A percentile compares a stretch with the other conserved stretches of the same genome.
Conservation (phyloP, 208 protist species). For the Perkinsela sp. region DNA sequence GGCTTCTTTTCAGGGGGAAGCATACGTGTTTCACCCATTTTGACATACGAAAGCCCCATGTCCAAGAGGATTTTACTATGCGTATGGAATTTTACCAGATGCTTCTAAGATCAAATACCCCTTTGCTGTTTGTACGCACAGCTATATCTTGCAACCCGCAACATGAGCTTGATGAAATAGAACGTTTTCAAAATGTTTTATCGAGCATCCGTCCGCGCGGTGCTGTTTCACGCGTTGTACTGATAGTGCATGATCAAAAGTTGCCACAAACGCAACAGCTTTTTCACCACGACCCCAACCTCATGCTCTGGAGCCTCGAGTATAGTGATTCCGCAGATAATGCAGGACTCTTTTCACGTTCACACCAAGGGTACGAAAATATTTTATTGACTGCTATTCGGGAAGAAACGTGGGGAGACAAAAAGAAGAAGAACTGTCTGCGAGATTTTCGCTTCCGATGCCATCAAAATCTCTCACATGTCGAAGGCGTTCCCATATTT, state of each 20-base stretch:
- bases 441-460: background rate
- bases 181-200: background rate
- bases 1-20: slow-evolving; percentile 31
- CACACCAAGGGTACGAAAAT: background rate
- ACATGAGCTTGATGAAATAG: background rate
- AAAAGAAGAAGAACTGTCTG: background rate
- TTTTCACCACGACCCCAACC: background rate
- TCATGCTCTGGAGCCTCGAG: background rate
- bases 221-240: background rate
- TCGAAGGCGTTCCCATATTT: background rate
- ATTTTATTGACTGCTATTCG: background rate
- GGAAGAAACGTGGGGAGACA: background rate
- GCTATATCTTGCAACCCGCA: background rate
- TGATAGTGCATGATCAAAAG: background rate
- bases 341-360: background rate
- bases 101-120: background rate
- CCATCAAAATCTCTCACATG: background rate
- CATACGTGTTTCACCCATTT: slow-evolving; percentile 50
- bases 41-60: slow-evolving; percentile 9
- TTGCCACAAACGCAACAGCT: background rate
- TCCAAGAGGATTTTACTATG: background rate
- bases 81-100: background rate
- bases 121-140: background rate
- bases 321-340: background rate
- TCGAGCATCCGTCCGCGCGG: background rate